Conservation (phyloP, 345 rosid genomes). For the Boechera retrofracta region DNA sequence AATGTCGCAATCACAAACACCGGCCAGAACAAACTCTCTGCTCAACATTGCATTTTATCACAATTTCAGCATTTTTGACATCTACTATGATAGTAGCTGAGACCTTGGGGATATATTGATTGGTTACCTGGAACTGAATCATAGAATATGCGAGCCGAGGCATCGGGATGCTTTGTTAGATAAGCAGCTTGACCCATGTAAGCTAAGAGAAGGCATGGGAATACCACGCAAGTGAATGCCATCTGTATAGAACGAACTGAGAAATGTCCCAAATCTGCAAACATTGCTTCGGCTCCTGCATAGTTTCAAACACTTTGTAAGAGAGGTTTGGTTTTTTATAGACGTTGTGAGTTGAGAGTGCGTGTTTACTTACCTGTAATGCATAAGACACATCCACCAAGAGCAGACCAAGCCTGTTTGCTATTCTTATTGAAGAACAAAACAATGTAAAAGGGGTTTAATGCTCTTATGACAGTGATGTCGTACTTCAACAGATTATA, state of each 20-base stretch:
- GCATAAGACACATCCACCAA: conserved; percentile 96
- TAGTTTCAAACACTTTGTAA: conserved; percentile 28
- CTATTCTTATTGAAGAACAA: conserved; percentile 85
- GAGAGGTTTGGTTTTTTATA: neutral
- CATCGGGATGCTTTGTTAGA: conserved; percentile 67
- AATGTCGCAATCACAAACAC: conserved; percentile 81
- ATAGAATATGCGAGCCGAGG: conserved; percentile 74
- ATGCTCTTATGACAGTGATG: conserved; percentile 70
- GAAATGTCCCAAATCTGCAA: conserved; percentile 98
- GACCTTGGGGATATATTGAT: neutral
- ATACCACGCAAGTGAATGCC: conserved; percentile 84
- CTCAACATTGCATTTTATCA: conserved; percentile 21
- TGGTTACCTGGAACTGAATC: conserved; percentile 83
- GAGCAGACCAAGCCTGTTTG: conserved; percentile 83
- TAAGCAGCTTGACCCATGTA: conserved; percentile 97
- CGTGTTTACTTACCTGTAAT: conserved; percentile 65
- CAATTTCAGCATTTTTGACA: neutral
- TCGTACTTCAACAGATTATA: conserved; percentile 73
- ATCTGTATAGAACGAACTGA: conserved; percentile 88
- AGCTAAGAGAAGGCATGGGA: conserved; percentile 94
- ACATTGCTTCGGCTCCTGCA: conserved; percentile 98
- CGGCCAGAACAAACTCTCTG: conserved; percentile 91
- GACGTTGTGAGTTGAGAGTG: conserved; percentile 17
- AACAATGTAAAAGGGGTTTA: conserved; percentile 82
- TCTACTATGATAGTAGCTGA: neutral